Evolutionary conservation across 73 alveolate genomes (phyloP).

Genomic region (Durusdinium trenchii): DNA sequence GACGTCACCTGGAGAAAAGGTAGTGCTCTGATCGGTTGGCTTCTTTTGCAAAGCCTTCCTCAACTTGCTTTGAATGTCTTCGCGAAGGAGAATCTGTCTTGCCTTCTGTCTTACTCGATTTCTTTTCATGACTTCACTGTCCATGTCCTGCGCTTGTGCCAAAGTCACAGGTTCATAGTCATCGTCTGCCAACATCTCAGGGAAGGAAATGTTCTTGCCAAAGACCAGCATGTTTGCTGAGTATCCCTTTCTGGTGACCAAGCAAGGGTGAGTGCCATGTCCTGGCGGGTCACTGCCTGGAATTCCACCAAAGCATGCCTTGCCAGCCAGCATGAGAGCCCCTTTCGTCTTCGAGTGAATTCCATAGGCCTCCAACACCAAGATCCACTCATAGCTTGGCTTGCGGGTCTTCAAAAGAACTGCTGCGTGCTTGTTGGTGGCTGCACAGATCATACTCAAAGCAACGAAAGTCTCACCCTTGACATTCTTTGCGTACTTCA

Average conservation of each 20-base stretch:
- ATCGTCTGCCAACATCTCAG: background rate
- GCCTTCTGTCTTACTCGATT: background rate
- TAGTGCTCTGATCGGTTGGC: background rate
- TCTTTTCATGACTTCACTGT: background rate
- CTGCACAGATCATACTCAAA: background rate
- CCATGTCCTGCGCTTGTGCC: background rate
- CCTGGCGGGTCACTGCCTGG: background rate
- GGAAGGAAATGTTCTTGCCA: background rate
- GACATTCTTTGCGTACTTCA: background rate
- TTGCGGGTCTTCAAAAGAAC: conserved; percentile 7
- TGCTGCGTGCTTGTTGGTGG: background rate
- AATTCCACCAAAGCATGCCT: background rate
- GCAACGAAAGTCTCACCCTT: background rate
- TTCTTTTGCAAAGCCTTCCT: background rate
- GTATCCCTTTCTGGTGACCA: background rate
- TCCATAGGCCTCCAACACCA: background rate
- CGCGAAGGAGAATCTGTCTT: background rate
- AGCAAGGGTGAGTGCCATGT: background rate
- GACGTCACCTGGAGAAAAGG: background rate
- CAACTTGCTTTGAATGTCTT: background rate
- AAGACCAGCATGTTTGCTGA: background rate
- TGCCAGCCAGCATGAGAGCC: background rate
- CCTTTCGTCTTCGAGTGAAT: background rate
- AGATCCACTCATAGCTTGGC: background rate
- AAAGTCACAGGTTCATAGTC: background rate